Evolutionary conservation across 2,329 filamentous ascomycete genomes (phyloP).

Genomic region (Colletotrichum magnum): DNA sequence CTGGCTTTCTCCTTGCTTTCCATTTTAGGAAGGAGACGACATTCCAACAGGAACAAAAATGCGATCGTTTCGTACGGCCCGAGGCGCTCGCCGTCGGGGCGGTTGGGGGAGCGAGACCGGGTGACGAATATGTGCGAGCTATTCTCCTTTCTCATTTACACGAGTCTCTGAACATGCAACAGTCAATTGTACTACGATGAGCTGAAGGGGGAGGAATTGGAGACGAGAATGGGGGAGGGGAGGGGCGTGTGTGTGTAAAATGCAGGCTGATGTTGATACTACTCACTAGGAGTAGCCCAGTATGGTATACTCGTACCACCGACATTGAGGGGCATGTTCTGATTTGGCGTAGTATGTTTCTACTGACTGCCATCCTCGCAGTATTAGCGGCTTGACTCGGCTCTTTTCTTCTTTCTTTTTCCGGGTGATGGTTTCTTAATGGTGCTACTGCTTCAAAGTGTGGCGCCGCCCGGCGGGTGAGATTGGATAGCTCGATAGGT

Average conservation of each 20-base stretch:
- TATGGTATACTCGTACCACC: too few species aligned
- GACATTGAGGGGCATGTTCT: neutral
- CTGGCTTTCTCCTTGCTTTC: too few species aligned
- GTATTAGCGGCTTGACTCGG: slow-evolving; percentile 20
- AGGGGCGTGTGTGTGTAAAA: neutral
- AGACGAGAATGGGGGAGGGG: neutral
- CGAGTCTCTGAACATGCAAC: too few species aligned
- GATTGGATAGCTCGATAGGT: slow-evolving; percentile 6
- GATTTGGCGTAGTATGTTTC: neutral
- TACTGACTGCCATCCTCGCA: neutral
- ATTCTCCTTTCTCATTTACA: neutral
- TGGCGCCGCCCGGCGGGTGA: too few species aligned
- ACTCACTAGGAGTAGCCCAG: too few species aligned
- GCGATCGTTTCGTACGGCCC: neutral
- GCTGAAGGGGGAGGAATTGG: neutral
- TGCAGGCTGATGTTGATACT: too few species aligned
- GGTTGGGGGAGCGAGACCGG: neutral
- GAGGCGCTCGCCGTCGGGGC: neutral
- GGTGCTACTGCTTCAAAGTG: neutral
- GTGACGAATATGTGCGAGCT: neutral
- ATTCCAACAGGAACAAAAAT: too few species aligned
- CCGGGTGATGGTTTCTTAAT: neutral
- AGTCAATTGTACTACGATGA: too few species aligned
- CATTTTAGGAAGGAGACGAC: too few species aligned
- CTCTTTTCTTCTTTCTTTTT: neutral